These are phyloP conservation scores for Posidonia australis DNA, from an alignment of 106 monocot species.

Conservation along the genomic window DNA sequence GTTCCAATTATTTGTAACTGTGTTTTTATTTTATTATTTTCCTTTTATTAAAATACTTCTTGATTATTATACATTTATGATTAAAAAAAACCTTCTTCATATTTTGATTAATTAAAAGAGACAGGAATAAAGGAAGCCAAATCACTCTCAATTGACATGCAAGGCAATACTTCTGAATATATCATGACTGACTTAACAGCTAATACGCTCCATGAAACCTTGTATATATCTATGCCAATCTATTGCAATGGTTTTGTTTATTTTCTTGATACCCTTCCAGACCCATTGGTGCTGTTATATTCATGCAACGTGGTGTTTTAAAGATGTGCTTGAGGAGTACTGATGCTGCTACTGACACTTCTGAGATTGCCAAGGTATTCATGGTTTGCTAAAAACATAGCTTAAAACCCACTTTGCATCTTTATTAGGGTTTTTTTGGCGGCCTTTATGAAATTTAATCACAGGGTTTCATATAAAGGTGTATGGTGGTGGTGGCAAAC, in stretches of 20 bases:
- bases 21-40: no score
- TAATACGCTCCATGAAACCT: no score
- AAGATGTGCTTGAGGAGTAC: constrained; percentile 73
- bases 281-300: constrained; percentile 77
- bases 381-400: not conserved
- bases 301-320: constrained; percentile 57
- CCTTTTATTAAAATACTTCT: not conserved
- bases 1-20: no score
- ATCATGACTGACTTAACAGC: not conserved
- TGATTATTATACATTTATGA: not conserved
- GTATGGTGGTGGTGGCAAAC: constrained; percentile 76
- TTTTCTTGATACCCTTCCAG: constrained; percentile 17
- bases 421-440: no score
- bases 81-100: not conserved
- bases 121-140: not conserved
- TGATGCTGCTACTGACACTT: constrained; percentile 34
- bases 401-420: not conserved
- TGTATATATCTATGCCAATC: not conserved
- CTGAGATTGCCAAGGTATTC: constrained; percentile 69
- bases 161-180: not conserved
- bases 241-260: not conserved
- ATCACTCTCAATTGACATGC: not conserved
- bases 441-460: not conserved
- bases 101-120: not conserved
- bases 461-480: constrained; percentile 19